Evolutionary conservation across 2,329 filamentous ascomycete genomes (phyloP), one percentile per base, ranked within the genome.

Genomic region (Colletotrichum zoysiae): DNA sequence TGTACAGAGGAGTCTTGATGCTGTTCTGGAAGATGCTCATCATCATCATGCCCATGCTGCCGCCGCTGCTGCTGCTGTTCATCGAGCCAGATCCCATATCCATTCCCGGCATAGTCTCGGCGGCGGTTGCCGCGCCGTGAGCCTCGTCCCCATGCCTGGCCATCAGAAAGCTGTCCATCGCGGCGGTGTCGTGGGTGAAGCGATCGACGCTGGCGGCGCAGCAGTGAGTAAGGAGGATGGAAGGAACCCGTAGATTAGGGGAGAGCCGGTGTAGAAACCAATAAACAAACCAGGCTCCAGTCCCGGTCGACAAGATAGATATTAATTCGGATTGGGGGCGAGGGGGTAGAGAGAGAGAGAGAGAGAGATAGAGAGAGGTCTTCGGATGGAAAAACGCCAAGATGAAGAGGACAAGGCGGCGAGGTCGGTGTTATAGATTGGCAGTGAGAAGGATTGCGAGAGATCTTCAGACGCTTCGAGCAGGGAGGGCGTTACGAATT

Each of bases 11-110:
- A 5, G 87, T 89, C 65, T 77, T 76, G 60, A 80, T 82, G 70
- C 82, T 77, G 73, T 81, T 88, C 75, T 91, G 91, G 86, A 96
- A 96, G 75, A 87, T 79, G 77, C 84, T 83, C 79, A 81, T 81
- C 85, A 87, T 88, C 66, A 76, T 73, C 73, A 74, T 74, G 42
- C 51, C 50, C 67, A 65, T 73, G 61, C 69, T 55, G 51, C 51
- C 42, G 20, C 53, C 44, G 23, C 44, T 46, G 63, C 66, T 57
- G 40, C 38, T 61, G 62, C 35, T 48, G 58, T 68, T 68, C 69
- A 68, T 69, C 44, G 58, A 48, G 14, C 68, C 65, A 16, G 73
- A 65, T 35, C 70, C 70, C 70, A 73, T 73, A 8, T 66, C 57
- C 61, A 65, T 71, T 44, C 64, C 73, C n/a, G 70, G 70, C 70